phyloP scores from a whole-genome alignment of 2,329 filamentous ascomycete genomes.

The Tolypocladium album region DNA sequence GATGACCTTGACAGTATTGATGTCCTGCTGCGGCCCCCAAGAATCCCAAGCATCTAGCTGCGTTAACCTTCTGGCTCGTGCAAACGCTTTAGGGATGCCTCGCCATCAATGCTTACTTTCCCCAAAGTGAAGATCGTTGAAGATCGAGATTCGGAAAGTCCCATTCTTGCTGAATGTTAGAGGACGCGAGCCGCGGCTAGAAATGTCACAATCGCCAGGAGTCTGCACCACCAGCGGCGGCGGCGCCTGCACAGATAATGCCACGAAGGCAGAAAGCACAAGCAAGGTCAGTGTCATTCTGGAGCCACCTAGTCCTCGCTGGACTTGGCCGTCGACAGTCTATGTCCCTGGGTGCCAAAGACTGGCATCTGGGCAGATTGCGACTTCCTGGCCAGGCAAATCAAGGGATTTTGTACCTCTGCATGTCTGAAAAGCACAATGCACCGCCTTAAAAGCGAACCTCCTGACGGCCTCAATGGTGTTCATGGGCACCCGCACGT shows the following conservation, averaged over 20 bases:
- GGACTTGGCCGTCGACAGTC: not conserved
- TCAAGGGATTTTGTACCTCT: not conserved
- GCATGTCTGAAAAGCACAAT: not conserved
- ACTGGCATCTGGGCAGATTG: not conserved
- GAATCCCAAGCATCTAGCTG: constrained; percentile 29
- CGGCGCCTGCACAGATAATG: not conserved
- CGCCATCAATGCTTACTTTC: constrained; percentile 38
- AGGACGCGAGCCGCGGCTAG: not conserved
- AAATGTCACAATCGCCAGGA: not conserved
- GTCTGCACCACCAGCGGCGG: not conserved
- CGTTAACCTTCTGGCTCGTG: not conserved
- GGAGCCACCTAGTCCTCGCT: not conserved
- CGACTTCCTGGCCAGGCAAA: not conserved
- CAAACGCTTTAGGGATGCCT: not conserved
- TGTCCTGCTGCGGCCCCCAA: constrained; percentile 42
- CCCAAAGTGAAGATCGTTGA: constrained; percentile 62
- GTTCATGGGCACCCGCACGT: not conserved
- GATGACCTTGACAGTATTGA: constrained; percentile 46
- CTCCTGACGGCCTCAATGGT: not conserved
- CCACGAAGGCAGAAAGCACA: not conserved
- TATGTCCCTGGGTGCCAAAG: not conserved
- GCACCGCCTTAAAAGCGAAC: not conserved
- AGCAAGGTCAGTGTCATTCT: not conserved
- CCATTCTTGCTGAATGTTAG: constrained; percentile 29
- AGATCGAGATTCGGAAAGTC: constrained; percentile 45